These are phyloP conservation scores for Saitozyma podzolica DNA, from an alignment of 768 basidiomycete species.

Conservation along the genomic window DNA sequence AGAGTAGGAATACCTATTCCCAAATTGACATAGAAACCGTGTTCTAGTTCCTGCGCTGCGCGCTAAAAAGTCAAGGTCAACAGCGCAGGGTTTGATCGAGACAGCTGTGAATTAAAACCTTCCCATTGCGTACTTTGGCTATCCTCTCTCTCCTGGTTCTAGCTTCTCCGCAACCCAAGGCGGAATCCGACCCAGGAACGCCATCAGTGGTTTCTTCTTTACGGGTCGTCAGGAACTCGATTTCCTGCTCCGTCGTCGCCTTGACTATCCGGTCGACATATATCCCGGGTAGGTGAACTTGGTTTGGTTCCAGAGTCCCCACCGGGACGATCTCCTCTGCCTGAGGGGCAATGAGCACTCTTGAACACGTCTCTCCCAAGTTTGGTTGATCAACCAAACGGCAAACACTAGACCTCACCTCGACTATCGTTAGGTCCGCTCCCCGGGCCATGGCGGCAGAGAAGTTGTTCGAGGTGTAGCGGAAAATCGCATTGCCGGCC, in stretches of 20 bases:
- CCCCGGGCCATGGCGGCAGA: slow-evolving; percentile 35
- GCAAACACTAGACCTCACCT: slow-evolving; percentile 18
- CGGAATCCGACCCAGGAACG: slow-evolving; percentile 6
- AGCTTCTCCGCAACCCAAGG: slow-evolving; percentile 15
- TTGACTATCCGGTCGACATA: slow-evolving; percentile 48
- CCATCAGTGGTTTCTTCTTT: slow-evolving; percentile 22
- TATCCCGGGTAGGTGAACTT: slow-evolving; percentile 47
- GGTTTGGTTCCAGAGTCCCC: slow-evolving; percentile 42
- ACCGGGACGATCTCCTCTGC: slow-evolving; percentile 50
- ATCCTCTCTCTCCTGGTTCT: slow-evolving; percentile 35
- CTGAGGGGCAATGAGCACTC: slow-evolving; percentile 5
- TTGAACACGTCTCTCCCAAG: too few relatives aligned
- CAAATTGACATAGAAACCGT: slow-evolving; percentile 52
- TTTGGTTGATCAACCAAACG: too few relatives aligned
- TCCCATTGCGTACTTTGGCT: slow-evolving; percentile 12
- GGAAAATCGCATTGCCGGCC: slow-evolving; percentile 48
- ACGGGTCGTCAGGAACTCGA: slow-evolving; percentile 36
- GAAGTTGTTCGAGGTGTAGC: slow-evolving; percentile 32
- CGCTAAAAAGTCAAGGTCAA: slow-evolving; percentile 6
- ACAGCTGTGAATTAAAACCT: too few relatives aligned
- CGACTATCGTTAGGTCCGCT: slow-evolving; percentile 42
- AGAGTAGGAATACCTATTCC: slow-evolving; percentile 55
- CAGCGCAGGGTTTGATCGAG: too few relatives aligned
- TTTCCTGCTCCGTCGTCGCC: slow-evolving; percentile 42
- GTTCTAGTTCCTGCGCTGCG: slow-evolving; percentile 38